Conservation (phyloP, 2,329 filamentous ascomycete species). For the Atkinsonella hypoxylon region DNA sequence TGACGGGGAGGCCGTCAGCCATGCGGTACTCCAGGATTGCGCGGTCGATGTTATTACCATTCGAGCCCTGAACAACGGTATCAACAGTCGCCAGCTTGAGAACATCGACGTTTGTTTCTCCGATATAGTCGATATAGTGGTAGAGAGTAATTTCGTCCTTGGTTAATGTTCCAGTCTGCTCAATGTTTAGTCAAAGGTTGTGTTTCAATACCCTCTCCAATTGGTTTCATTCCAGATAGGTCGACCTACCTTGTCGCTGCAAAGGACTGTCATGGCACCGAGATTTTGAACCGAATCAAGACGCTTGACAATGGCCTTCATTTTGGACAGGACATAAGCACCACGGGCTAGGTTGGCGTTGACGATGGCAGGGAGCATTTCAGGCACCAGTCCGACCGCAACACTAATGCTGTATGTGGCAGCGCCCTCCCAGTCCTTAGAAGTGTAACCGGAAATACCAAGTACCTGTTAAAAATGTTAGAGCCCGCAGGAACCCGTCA, state of each 20-base stretch:
- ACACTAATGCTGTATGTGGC: constrained; percentile 19
- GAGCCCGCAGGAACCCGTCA: not conserved
- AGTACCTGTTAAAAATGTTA: constrained; percentile 9
- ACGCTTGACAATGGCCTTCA: constrained; percentile 24
- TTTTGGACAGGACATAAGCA: constrained; percentile 16
- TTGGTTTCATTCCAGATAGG: not conserved
- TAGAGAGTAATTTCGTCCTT: constrained; percentile 17
- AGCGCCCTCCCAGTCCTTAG: constrained; percentile 15
- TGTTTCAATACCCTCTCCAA: not conserved
- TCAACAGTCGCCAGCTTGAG: constrained; percentile 17
- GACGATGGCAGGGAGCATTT: constrained; percentile 20
- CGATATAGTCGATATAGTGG: constrained; percentile 12
- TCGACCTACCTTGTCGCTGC: constrained; percentile 19
- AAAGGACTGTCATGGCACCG: constrained; percentile 18
- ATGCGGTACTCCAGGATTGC: constrained; percentile 13
- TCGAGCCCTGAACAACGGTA: constrained; percentile 13
- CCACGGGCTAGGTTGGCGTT: constrained; percentile 18
- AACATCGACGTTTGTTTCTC: constrained; percentile 10
- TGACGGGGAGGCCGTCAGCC: constrained; percentile 8
- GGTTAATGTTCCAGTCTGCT: constrained; percentile 17
- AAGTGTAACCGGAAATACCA: constrained; percentile 14
- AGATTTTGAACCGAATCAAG: constrained; percentile 19
- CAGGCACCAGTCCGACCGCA: constrained; percentile 17
- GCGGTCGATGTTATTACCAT: constrained; percentile 18
- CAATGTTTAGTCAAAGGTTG: not conserved